Base-by-base conservation (phyloP, 371 early-diverging fungal genomes). In the Mortierella sp. region DNA sequence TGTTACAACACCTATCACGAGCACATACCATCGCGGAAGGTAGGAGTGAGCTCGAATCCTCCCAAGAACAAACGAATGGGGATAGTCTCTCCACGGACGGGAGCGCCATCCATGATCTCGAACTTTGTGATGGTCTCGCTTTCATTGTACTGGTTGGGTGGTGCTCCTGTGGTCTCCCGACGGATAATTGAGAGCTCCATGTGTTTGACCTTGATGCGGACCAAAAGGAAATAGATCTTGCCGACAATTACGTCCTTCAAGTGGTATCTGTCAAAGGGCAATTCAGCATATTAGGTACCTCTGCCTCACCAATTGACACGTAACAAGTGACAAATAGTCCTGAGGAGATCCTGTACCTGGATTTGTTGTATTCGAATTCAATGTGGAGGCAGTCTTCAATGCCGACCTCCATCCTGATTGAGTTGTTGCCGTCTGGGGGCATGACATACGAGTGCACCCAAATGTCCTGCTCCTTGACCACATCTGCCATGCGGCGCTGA, bases 61-160 rank as follows among this genome's bases (percentile, higher is more conserved):
- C 96, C 95, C 57, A 99, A 91, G 89, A 98, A 99, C 70, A 99
- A 90, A 53, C 99, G 96, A 81, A 99, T 98, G 54, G 99, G 99
- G 75, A 99, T 98, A 4, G 98, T 98, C 86, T 99, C 99, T n/a
- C 98, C 98, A 81, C 97, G 91, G 11, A 98, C 98, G 37, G 99
- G 99, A 31, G 98, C 98, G 9, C 99, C 99, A 88, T 99, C 99
- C 99, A 99, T 98, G 83, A 99, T 98, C 87, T 99, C 99, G 85
- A 97, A 99, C 88, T 97, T 98, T 72, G 98, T 98, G 48, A 99
- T 94, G 0, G 98, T 98, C 88, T 99, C 99, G 86, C 96, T 97
- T 90, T 99, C 99, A 83, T 98, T 98, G 90, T 97, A 98, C 86
- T 98, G 96, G 83, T 98, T 98, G 19, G 98, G 98, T 46, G 96